These are phyloP conservation scores for Phytophthora pisi DNA, from an alignment of 352 stramenopile species.

Conservation along the genomic window DNA sequence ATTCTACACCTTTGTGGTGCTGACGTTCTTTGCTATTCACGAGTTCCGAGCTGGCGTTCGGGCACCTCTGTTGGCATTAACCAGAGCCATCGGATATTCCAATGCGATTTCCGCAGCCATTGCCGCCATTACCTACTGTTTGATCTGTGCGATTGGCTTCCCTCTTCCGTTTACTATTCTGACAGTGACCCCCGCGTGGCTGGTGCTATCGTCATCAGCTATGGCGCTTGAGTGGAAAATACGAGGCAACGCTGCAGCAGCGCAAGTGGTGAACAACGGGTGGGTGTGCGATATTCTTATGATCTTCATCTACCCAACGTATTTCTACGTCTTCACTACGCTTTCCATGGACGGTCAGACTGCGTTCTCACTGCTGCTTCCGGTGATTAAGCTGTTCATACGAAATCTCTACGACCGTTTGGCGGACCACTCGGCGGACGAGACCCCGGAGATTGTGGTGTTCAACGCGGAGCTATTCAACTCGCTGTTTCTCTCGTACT, in stretches of 20 bases:
- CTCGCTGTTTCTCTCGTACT: neutral
- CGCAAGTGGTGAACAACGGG: neutral
- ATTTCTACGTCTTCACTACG: neutral
- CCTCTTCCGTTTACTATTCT: neutral
- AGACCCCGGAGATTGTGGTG: neutral
- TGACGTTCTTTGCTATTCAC: slow-evolving; percentile 17
- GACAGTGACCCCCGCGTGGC: neutral
- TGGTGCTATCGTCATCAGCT: neutral
- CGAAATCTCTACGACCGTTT: neutral
- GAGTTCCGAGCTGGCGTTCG: slow-evolving; percentile 18
- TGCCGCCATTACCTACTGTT: neutral
- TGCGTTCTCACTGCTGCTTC: neutral
- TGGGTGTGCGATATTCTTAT: neutral
- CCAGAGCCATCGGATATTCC: neutral
- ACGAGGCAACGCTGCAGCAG: neutral
- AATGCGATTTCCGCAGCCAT: neutral
- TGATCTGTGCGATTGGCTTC: neutral
- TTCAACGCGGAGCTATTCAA: neutral
- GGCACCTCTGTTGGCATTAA: neutral
- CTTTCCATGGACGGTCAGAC: neutral
- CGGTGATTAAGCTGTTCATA: neutral
- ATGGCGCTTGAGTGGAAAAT: neutral
- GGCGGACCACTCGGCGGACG: neutral
- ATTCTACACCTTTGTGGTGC: slow-evolving; percentile 17
- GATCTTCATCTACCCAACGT: neutral